A percentile compares a stretch with the other conserved stretches of the same genome.
Evolutionary conservation across 1,284 basidiomycete genomes (phyloP).

Genomic region (Ustilago curta): DNA sequence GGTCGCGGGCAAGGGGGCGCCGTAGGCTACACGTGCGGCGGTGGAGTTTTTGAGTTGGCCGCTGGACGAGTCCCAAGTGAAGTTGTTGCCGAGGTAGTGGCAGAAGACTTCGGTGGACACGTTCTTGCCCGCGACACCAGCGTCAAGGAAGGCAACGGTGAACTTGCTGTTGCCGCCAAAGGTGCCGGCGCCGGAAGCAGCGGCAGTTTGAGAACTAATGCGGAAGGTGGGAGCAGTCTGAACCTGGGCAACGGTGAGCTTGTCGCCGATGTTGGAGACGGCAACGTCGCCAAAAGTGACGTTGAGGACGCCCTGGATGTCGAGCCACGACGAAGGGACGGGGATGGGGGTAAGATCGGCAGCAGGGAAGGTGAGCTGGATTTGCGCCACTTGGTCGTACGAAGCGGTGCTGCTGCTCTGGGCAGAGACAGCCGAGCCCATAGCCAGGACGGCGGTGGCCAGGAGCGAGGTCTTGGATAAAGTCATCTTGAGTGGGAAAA

Average conservation of each 20-base stretch:
- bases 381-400: slow-evolving; percentile 48
- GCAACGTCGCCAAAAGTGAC: slow-evolving; percentile 41
- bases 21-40: slow-evolving; percentile 44
- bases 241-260: slow-evolving; percentile 48
- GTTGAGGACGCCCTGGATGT: slow-evolving; percentile 56
- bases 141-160: slow-evolving; percentile 50
- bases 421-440: slow-evolving; percentile 41
- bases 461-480: slow-evolving; percentile 47
- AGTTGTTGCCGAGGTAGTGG: slow-evolving; percentile 56
- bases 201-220: slow-evolving; percentile 34
- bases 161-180: slow-evolving; percentile 40
- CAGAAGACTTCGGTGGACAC: slow-evolving; percentile 31
- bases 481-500: slow-evolving; percentile 20
- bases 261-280: slow-evolving; percentile 48
- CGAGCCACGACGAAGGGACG: slow-evolving; percentile 43
- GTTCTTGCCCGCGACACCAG: slow-evolving; percentile 52
- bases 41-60: slow-evolving; percentile 40
- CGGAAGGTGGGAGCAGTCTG: slow-evolving; percentile 48
- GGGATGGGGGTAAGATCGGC: slow-evolving; percentile 41
- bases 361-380: slow-evolving; percentile 52
- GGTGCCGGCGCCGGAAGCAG: slow-evolving; percentile 17
- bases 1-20: slow-evolving; percentile 44
- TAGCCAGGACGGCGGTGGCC: slow-evolving; percentile 35
- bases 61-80: slow-evolving; percentile 24
- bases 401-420: slow-evolving; percentile 40